These are phyloP conservation scores for Diaporthe aspalathi DNA, from an alignment of 2,329 filamentous ascomycete species.

Conservation along the genomic window DNA sequence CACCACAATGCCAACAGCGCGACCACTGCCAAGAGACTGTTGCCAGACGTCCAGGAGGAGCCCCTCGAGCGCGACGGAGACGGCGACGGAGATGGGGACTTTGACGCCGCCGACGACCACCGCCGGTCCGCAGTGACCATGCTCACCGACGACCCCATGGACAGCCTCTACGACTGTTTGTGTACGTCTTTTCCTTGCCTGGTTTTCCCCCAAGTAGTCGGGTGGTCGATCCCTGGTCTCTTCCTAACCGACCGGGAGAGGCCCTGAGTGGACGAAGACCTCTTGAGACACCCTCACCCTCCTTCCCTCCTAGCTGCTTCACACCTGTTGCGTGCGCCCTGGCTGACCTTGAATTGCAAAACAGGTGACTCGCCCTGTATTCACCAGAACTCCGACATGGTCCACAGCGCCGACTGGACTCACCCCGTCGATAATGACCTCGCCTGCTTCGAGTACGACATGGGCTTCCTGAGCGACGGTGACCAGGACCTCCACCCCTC, in stretches of 20 bases:
- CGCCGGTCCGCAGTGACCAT: conserved; percentile 55
- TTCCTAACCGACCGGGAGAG: background rate
- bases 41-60: conserved; percentile 89
- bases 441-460: conserved; percentile 66
- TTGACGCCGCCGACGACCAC: conserved; percentile 65
- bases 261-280: no score
- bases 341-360: conserved; percentile 20
- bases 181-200: conserved; percentile 67
- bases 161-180: conserved; percentile 73
- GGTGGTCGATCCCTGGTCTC: no score
- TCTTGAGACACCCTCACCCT: background rate
- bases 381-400: conserved; percentile 61
- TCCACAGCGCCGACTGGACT: conserved; percentile 52
- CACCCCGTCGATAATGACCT: conserved; percentile 57
- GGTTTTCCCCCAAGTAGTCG: background rate
- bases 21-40: conserved; percentile 68
- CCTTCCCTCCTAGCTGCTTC: background rate
- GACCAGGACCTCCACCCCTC: conserved; percentile 62
- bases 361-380: conserved; percentile 72
- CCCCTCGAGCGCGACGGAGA: conserved; percentile 76
- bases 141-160: conserved; percentile 58
- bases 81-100: conserved; percentile 43
- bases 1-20: conserved; percentile 49
- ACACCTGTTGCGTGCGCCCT: background rate
- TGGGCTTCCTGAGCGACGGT: conserved; percentile 73